Conservation (phyloP, 2,329 filamentous ascomycete species). For the Trichoderma hamatum region DNA sequence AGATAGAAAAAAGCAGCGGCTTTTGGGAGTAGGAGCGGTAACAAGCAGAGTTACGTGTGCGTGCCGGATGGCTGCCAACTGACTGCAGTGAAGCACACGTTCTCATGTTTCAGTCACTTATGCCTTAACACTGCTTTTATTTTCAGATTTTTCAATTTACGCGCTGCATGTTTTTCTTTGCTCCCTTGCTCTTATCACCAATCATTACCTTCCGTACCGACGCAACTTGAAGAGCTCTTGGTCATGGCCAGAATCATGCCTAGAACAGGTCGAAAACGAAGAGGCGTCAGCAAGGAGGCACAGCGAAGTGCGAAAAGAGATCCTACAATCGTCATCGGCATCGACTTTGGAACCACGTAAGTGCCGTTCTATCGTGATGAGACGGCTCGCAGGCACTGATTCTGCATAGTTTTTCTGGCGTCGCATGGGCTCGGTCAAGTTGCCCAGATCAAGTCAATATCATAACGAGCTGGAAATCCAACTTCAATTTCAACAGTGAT, state of each 20-base stretch:
- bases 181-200: not conserved
- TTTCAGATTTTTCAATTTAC: no score
- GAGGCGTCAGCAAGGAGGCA: not conserved
- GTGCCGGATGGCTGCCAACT: not conserved
- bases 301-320: not conserved
- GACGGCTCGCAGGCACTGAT: conserved; percentile 12
- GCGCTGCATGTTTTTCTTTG: no score
- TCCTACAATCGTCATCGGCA: conserved; percentile 41
- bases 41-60: not conserved
- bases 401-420: conserved; percentile 42
- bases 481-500: conserved; percentile 33
- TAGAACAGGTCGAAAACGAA: not conserved
- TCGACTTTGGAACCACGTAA: conserved; percentile 54
- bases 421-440: conserved; percentile 43
- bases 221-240: not conserved
- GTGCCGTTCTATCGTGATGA: conserved; percentile 20
- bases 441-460: conserved; percentile 36
- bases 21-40: fast-evolving
- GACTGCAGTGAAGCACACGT: not conserved
- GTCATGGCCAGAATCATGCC: no score
- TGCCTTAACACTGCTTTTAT: not conserved
- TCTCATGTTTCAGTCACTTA: not conserved
- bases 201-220: not conserved
- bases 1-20: not conserved
- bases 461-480: conserved; percentile 38